A percentile compares a stretch with the other conserved stretches of the same genome.
Conservation (phyloP, 1,284 basidiomycete genomes). For the Papiliotrema flavescens region DNA sequence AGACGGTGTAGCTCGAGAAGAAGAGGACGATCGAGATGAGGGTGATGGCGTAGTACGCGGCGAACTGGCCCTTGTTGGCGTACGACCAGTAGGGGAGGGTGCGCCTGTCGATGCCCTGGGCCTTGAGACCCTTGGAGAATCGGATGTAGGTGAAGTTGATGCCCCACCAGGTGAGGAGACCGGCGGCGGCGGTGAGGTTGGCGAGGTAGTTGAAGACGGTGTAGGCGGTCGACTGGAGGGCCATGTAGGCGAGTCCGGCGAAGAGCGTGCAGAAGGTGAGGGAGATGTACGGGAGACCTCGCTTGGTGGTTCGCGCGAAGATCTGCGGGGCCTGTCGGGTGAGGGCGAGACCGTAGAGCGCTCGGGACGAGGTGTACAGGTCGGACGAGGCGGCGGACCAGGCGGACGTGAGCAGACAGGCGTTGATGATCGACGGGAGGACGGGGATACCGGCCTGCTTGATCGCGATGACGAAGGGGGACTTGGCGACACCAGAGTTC, state of each 20-base stretch:
- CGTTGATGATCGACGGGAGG: conserved; percentile 53
- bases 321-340: conserved; percentile 63
- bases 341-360: conserved; percentile 74
- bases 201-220: conserved; percentile 58
- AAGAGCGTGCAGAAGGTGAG: conserved; percentile 58
- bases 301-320: conserved; percentile 63
- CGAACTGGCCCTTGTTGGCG: conserved; percentile 18
- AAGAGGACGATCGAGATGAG: conserved; percentile 25
- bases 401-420: conserved; percentile 64
- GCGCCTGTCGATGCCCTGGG: conserved; percentile 59
- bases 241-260: conserved; percentile 57
- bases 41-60: conserved; percentile 36
- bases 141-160: conserved; percentile 70
- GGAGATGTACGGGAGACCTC: conserved; percentile 59
- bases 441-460: conserved; percentile 68
- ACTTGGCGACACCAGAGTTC: conserved; percentile 54
- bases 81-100: conserved; percentile 56
- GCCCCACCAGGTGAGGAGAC: conserved; percentile 62
- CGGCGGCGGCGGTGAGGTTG: conserved; percentile 65
- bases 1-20: conserved; percentile 52
- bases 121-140: conserved; percentile 64
- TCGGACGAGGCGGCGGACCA: conserved; percentile 80
- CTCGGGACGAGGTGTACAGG: conserved; percentile 75
- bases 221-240: conserved; percentile 32
- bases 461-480: conserved; percentile 77